Base-by-base conservation (phyloP, 2,329 filamentous ascomycete genomes). In the Monilinia fructicola region DNA sequence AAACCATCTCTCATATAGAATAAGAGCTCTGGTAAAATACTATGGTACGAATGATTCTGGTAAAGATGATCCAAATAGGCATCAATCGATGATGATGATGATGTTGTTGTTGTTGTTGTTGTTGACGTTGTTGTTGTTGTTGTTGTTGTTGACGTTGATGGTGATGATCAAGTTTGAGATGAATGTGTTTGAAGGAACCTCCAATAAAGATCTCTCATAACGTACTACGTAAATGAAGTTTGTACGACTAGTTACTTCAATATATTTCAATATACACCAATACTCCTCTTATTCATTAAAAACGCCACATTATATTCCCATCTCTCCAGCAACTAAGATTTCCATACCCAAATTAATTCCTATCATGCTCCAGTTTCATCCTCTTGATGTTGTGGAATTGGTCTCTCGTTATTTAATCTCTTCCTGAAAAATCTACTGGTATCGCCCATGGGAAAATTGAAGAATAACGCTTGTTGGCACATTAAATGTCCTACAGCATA, bases 401-500 rank as follows among this genome's bases (percentile, higher is more conserved):
- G 42, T 28, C 44, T 60, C 26, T 48, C 4, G 18, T 64, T 59
- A n/a, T 31, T 54, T n/a, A 69, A 69, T 68, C 73, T 78, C 69
- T 71, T 77, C 58, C 69, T 73, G 73, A 81, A 81, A 67, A 77
- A 78, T 1, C 76, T 71, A 67, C 76, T 78, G 4, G 78, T 81
- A 69, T 81, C 78, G 26, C 79, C 79, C 74, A 81, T 77, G 0
- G 79, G 79, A 48, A 80, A 76, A 42, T 75, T 74, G 64, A 79
- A 75, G 14, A 71, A 71, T 53, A 80, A 66, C 10, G 75, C 74
- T 60, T 78, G 77, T 69, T 79, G 75, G 66, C 79, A 76, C 75
- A 81, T 76, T 63, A 81, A 68, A 72, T 81, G 78, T 7, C 73
- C 78, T 12, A 80, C 74, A 12, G 79, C 80, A 71, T 81, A 81